These are phyloP conservation scores for Citrus medica DNA, from an alignment of 345 rosid species.

Conservation along the genomic window DNA sequence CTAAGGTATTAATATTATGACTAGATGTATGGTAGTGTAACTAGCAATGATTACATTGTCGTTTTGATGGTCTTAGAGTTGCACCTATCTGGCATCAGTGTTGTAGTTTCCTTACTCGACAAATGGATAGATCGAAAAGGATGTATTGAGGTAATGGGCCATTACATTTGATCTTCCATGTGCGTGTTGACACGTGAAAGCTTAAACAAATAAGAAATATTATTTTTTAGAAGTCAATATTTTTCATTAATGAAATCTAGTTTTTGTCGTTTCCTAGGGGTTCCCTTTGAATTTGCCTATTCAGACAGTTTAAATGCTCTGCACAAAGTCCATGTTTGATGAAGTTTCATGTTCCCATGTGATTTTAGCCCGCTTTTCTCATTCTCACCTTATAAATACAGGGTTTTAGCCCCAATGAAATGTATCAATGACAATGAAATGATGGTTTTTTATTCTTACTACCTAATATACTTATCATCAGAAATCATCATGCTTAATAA, in stretches of 20 bases:
- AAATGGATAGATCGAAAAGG: background rate
- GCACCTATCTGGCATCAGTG: background rate
- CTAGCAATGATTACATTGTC: background rate
- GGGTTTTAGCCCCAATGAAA: background rate
- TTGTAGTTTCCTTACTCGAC: conserved; percentile 4
- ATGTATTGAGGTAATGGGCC: background rate
- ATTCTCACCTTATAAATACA: background rate
- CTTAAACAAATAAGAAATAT: background rate
- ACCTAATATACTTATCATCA: background rate
- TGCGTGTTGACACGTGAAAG: background rate
- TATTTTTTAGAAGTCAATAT: background rate
- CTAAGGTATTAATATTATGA: background rate
- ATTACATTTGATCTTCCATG: background rate
- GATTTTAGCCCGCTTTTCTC: background rate
- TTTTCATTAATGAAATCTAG: background rate
- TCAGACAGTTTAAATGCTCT: background rate
- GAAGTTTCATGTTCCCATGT: background rate
- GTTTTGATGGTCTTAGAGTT: background rate
- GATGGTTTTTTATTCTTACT: background rate
- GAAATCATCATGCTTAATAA: background rate
- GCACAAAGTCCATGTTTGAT: background rate
- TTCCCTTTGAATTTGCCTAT: background rate
- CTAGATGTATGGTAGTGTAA: background rate
- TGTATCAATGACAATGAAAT: background rate
- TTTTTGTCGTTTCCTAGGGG: conserved; percentile 1